phyloP scores from a whole-genome alignment of 1,284 basidiomycete species.

The Cerrena zonata region DNA sequence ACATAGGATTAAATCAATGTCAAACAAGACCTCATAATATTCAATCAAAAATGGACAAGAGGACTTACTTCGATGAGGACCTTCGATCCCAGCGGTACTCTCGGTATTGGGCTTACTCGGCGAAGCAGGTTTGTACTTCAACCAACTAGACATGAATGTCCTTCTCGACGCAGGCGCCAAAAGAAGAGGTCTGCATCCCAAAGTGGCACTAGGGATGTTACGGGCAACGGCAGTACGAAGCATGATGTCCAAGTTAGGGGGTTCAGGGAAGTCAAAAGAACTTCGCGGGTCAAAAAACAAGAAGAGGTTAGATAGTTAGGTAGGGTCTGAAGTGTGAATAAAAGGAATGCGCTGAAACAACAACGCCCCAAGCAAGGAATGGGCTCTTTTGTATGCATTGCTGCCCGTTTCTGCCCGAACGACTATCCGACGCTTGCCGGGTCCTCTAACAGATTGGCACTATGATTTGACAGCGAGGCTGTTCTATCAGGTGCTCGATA shows the following conservation, averaged over 20 bases:
- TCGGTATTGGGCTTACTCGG: constrained; percentile 17
- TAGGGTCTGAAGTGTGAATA: too few relatives aligned
- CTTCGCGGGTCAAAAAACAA: too few relatives aligned
- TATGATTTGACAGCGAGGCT: too few relatives aligned
- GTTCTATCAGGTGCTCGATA: too few relatives aligned
- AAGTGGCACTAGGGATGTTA: not conserved
- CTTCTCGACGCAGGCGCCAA: not conserved
- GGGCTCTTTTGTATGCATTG: not conserved
- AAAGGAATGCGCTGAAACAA: too few relatives aligned
- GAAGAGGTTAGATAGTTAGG: too few relatives aligned
- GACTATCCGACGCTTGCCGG: not conserved
- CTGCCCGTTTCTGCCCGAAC: not conserved
- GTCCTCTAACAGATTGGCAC: too few relatives aligned
- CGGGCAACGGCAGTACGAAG: not conserved
- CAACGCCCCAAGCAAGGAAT: not conserved
- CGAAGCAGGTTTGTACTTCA: constrained; percentile 3
- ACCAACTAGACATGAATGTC: constrained; percentile 1
- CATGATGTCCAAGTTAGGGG: too few relatives aligned
- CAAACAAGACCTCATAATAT: not conserved
- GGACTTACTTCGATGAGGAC: constrained; percentile 29
- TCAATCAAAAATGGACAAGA: not conserved
- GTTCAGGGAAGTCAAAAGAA: too few relatives aligned
- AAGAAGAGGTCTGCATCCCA: not conserved
- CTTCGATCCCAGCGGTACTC: constrained; percentile 24
- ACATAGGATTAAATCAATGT: not conserved